Evolutionary conservation across 1,284 basidiomycete genomes (phyloP).

Genomic region (Pseudozyma pruni): DNA sequence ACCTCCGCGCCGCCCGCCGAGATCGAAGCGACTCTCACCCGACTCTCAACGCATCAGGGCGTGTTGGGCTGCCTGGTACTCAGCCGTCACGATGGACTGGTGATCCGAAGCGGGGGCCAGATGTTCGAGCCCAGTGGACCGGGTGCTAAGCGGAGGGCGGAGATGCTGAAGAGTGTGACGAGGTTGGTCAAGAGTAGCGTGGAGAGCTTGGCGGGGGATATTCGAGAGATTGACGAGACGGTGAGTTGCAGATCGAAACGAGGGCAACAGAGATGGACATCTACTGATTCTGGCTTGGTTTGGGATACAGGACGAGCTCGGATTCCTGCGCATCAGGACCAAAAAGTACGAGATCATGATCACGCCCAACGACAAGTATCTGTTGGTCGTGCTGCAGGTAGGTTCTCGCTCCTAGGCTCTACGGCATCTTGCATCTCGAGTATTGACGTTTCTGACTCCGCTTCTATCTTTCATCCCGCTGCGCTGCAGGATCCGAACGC

Average conservation of each 20-base stretch:
- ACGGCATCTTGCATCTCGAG: too few relatives aligned
- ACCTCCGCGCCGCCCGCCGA: constrained; percentile 53
- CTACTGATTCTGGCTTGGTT: neutral
- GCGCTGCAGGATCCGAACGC: constrained; percentile 17
- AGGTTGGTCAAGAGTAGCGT: constrained; percentile 48
- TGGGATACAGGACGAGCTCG: constrained; percentile 50
- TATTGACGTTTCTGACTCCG: neutral
- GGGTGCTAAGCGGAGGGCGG: constrained; percentile 48
- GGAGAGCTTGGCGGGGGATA: constrained; percentile 34
- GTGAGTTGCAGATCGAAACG: constrained; percentile 26
- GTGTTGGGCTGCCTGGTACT: constrained; percentile 59
- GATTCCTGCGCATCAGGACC: constrained; percentile 60
- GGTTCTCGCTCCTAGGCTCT: constrained; percentile 2
- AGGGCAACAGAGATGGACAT: too few relatives aligned
- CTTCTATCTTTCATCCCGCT: neutral
- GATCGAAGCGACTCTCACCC: constrained; percentile 59
- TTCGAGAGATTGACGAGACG: constrained; percentile 37
- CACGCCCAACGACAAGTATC: constrained; percentile 64
- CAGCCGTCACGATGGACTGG: constrained; percentile 55
- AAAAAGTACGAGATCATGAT: constrained; percentile 65
- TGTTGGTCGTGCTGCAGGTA: constrained; percentile 63
- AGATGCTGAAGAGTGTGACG: constrained; percentile 51
- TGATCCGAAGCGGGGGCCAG: constrained; percentile 62
- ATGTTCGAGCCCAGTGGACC: constrained; percentile 64
- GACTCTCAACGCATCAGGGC: constrained; percentile 53